Conservation (phyloP, 2,329 filamentous ascomycete genomes). For the Exophiala sideris region DNA sequence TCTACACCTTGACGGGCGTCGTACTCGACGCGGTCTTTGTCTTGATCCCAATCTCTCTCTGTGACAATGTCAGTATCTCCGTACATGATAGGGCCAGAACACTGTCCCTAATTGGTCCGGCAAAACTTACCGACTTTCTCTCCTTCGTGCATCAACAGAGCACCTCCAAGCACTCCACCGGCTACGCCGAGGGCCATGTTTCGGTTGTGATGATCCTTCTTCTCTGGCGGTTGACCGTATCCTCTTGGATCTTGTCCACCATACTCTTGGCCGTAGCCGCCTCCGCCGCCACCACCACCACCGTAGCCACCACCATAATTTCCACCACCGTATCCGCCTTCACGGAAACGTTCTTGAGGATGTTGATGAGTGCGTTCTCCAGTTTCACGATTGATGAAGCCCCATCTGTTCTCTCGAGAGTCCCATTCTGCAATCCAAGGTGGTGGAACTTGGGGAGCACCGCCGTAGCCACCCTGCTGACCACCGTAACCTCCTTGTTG, state of each 20-base stretch:
- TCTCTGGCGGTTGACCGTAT: slow-evolving; percentile 22
- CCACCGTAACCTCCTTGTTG: background rate
- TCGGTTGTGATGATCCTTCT: slow-evolving; percentile 29
- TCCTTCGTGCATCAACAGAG: slow-evolving; percentile 45
- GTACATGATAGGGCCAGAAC: background rate
- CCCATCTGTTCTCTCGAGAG: slow-evolving; percentile 38
- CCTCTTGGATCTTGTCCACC: slow-evolving; percentile 17
- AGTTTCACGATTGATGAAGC: slow-evolving; percentile 48
- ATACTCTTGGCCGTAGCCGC: slow-evolving; percentile 13
- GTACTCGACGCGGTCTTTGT: slow-evolving; percentile 34
- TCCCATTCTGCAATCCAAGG: slow-evolving; percentile 49
- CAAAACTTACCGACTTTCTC: slow-evolving; percentile 39
- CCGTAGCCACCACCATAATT: no score
- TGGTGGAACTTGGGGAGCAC: slow-evolving; percentile 32
- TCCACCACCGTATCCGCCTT: slow-evolving; percentile 3
- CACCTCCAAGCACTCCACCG: slow-evolving; percentile 43
- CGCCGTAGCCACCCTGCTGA: slow-evolving; percentile 13
- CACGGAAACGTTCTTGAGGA: slow-evolving; percentile 30
- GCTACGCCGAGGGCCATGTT: slow-evolving; percentile 41
- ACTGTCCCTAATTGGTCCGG: background rate
- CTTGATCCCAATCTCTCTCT: slow-evolving; percentile 36
- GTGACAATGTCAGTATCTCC: background rate
- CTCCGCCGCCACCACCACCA: no score
- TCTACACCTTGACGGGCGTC: slow-evolving; percentile 23
- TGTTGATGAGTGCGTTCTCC: slow-evolving; percentile 42